These are phyloP conservation scores for Calocybe cyanea DNA, from an alignment of 768 basidiomycete genomes.

Conservation along the genomic window DNA sequence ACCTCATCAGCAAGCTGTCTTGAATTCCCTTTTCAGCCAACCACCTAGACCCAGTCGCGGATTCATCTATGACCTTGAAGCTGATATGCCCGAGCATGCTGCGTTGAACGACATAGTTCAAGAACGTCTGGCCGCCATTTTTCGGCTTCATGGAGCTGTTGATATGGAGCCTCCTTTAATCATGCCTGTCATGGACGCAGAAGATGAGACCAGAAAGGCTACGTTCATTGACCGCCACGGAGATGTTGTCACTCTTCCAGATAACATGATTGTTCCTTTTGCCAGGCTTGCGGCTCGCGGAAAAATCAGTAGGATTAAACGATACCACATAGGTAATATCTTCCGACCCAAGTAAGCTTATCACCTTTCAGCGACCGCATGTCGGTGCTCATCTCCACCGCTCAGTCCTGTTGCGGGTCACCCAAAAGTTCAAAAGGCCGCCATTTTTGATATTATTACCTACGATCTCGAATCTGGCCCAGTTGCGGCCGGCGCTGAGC, in stretches of 20 bases:
- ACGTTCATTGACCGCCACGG: conserved; percentile 79
- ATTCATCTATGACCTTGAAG: conserved; percentile 72
- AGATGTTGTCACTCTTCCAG: conserved; percentile 69
- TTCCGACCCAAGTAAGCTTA: conserved; percentile 59
- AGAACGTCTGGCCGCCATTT: conserved; percentile 72
- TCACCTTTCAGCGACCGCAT: conserved; percentile 9
- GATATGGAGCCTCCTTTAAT: conserved; percentile 85
- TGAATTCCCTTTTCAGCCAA: conserved; percentile 76
- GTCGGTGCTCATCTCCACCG: neutral
- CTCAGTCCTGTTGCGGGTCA: conserved; percentile 65
- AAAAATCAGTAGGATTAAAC: conserved; percentile 68
- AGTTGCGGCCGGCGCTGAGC: conserved; percentile 69
- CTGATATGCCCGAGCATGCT: conserved; percentile 65
- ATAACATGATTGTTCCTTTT: conserved; percentile 70
- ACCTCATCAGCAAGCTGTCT: conserved; percentile 72
- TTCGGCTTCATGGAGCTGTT: conserved; percentile 87
- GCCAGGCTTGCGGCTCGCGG: conserved; percentile 77
- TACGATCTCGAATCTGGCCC: conserved; percentile 63
- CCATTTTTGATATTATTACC: conserved; percentile 81
- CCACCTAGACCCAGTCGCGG: conserved; percentile 59
- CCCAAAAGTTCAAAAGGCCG: conserved; percentile 68
- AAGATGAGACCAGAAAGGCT: conserved; percentile 64
- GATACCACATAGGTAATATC: conserved; percentile 74
- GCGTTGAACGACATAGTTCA: conserved; percentile 72
- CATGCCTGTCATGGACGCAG: conserved; percentile 61